Evolutionary conservation across 1,284 basidiomycete species (phyloP), one percentile per base, ranked within the genome.

Genomic region (Ustilago sp.): DNA sequence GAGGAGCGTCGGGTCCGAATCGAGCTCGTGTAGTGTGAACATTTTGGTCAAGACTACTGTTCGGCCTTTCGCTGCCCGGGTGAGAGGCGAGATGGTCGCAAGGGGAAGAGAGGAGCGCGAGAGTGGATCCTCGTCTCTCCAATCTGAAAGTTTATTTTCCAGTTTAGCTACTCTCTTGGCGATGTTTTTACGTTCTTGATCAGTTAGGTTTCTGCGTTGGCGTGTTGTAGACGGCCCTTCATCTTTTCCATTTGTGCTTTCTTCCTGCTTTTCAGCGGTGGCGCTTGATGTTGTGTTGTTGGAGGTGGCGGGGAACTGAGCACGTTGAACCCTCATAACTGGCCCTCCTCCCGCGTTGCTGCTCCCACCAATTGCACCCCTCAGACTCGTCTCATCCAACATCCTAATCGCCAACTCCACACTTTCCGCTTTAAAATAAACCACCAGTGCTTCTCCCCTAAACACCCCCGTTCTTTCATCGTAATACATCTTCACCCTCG

Each of bases 391-490:
- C 72, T 98, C 96, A 86, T 98, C 95, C 67, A 99, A 88, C 71
- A 99, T 89, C 72, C 89, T 92, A 63, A 94, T 87, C 2, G 95
- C 96, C 60, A 99, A 89, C 12, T 89, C 88, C 17, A 99, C 97
- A 35, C 93, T 95, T 73, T 95, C 96, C 83, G 96, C 94, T 86
- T 98, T 98, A 89, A 98, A 97, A 87, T 94, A 99, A 53, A 98
- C 94, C 65, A 99, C 92, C 73, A 99, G 88, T 1, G 96, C 96
- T 78, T 99, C 96, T 38, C 97, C 96, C 81, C 91, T 97, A 87
- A 98, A 98, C 38, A 89, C 87, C n/a, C 94, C 94, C 71, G 93
- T 91, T 36, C 59, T 58, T 2, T 74, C 70, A 73, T 91, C 91
- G 62, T 92, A 91, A 86, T 99, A 99, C 88, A 99, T 89, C 88